These are phyloP conservation scores for Oemleria cerasiformis DNA, from an alignment of 306 rosid genomes.

Conservation along the genomic window DNA sequence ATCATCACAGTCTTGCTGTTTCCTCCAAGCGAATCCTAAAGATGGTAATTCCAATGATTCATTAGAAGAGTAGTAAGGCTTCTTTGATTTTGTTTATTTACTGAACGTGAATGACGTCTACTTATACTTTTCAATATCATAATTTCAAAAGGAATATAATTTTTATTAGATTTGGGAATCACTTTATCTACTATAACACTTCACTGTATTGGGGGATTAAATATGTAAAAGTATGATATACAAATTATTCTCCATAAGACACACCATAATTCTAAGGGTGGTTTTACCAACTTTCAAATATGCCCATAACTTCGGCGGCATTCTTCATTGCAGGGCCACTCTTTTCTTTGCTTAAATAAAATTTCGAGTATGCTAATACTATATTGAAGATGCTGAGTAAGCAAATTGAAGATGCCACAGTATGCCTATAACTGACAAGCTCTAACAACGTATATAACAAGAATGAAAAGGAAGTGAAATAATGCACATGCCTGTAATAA, in stretches of 20 bases:
- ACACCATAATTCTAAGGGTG: background rate
- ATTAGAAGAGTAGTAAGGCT: constrained; percentile 4
- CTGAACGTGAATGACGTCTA: background rate
- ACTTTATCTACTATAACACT: background rate
- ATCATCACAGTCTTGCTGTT: constrained; percentile 99
- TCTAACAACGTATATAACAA: background rate
- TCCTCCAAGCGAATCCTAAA: constrained; percentile 93
- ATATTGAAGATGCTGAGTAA: background rate
- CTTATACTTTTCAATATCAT: background rate
- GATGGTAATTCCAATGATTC: constrained; percentile 28
- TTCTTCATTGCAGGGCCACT: background rate
- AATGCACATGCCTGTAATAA: constrained; percentile 63
- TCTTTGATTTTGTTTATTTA: background rate
- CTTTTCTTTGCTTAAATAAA: background rate
- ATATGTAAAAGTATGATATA: background rate
- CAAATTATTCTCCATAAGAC: background rate
- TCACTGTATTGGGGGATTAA: background rate
- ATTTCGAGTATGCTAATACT: no score
- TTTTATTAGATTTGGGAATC: background rate
- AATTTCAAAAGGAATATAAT: background rate
- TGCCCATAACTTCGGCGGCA: background rate
- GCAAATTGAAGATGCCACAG: background rate
- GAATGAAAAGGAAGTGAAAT: background rate
- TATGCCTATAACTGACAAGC: background rate
- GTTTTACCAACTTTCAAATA: background rate